phyloP scores from a whole-genome alignment of 768 basidiomycete species.

The Termitomyces sp. region DNA sequence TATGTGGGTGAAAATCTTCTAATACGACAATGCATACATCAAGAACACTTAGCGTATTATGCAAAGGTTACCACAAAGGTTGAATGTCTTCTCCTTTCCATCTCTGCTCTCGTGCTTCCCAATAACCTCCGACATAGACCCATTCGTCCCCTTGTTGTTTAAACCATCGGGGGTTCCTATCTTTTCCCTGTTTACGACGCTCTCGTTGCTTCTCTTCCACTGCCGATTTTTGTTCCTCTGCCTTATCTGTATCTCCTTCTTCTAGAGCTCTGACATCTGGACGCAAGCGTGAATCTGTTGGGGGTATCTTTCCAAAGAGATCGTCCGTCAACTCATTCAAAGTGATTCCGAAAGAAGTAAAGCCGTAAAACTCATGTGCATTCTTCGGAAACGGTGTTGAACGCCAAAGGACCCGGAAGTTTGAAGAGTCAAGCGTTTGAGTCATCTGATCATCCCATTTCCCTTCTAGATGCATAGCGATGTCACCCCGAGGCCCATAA shows the following conservation, averaged over 20 bases:
- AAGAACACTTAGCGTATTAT: not conserved
- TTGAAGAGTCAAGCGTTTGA: conserved; percentile 60
- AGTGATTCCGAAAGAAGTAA: conserved; percentile 74
- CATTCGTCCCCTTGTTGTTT: conserved; percentile 64
- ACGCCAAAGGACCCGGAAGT: conserved; percentile 77
- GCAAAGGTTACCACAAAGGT: conserved; percentile 55
- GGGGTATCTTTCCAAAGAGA: conserved; percentile 57
- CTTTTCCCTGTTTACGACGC: conserved; percentile 56
- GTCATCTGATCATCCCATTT: conserved; percentile 85
- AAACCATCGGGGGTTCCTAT: conserved; percentile 72
- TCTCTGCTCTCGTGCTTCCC: conserved; percentile 64
- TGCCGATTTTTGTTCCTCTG: conserved; percentile 67
- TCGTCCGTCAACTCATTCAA: conserved; percentile 77
- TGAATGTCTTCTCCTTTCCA: conserved; percentile 51
- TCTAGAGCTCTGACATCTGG: conserved; percentile 84
- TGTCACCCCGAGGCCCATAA: conserved; percentile 45
- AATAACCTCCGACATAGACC: conserved; percentile 76
- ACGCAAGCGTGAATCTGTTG: conserved; percentile 77
- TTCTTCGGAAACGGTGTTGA: conserved; percentile 70
- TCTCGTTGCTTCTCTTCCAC: conserved; percentile 77
- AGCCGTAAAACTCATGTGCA: conserved; percentile 71
- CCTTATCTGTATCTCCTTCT: conserved; percentile 63
- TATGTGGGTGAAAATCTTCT: not conserved
- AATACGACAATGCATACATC: conserved; percentile 1
- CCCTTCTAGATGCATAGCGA: conserved; percentile 67